Base-by-base conservation (phyloP, 805 yeast genomes). In the Myxozyma neglecta region DNA sequence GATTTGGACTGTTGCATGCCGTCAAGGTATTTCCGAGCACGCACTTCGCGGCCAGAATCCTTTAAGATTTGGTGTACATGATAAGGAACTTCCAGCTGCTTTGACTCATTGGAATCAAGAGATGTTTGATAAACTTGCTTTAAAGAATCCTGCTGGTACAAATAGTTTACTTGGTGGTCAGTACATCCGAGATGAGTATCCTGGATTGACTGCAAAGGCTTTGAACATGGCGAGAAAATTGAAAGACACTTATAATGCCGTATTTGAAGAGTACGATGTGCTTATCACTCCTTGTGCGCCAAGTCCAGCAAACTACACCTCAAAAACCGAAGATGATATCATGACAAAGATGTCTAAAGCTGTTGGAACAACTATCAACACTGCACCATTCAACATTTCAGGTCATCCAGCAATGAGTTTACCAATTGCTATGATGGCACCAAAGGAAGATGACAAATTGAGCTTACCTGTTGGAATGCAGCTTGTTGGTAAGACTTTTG, bases 331-430 rank as follows among this genome's bases (percentile, higher is more conserved):
- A 2, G 66, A 60, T 36, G 61, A 57, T 24, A 52, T 63, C 35
- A 32, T 63, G 61, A 57, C 56, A 4, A 63, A 63, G 43, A 63
- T 63, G 66, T 48, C 57, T 4, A 60, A 61, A 45, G 64, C 64
- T 4, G 52, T 63, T 20, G 79, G 79, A 14, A 61, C 75, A 43
- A 74, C 73, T 59, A 73, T 74, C 24, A 76, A 76, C 64, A 74
- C 79, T 4, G 72, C 74, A 42, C 73, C 74, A 34, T 75, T 76
- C 68, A 71, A 76, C 60, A 70, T 71, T 55, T 73, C 76, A 20
- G 79, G 79, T 10, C 77, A 76, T 61, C 79, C 79, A 20, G 76
- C 77, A 2, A 45, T 76, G 65, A 73, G 71, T 47, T 64, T 76
- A 24, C 78, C 79, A 1, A 66, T 72, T 40, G 76, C 77, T 3